Conservation (phyloP, 345 rosid species). For the Litchi chinensis region DNA sequence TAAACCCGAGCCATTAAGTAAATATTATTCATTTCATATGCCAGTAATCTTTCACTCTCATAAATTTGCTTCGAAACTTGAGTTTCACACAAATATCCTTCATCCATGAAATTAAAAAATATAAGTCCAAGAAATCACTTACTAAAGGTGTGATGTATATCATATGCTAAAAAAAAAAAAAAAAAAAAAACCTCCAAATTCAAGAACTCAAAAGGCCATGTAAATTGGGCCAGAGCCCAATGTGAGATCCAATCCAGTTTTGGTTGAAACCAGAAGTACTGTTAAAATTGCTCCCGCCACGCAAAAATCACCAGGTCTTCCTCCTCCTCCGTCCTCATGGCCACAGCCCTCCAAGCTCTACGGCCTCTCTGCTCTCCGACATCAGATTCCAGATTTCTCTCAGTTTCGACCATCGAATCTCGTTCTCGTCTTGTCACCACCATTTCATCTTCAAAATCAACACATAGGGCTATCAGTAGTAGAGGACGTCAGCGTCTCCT, state of each 20-base stretch:
- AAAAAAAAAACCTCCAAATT: too few species aligned
- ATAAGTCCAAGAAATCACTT: too few species aligned
- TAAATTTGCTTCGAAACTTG: too few species aligned
- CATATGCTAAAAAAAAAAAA: too few species aligned
- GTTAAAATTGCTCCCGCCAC: constrained; percentile 11
- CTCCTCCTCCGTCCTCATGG: constrained; percentile 24
- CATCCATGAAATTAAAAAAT: too few species aligned
- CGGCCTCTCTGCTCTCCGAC: constrained; percentile 22
- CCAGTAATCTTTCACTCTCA: too few species aligned
- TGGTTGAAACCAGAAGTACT: background rate
- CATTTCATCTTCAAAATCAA: constrained; percentile 1
- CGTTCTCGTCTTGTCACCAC: background rate
- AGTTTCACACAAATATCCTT: too few species aligned
- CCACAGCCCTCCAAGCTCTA: constrained; percentile 29
- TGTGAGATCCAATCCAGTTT: background rate
- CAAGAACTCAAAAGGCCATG: background rate
- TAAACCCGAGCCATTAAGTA: too few species aligned
- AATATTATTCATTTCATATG: too few species aligned
- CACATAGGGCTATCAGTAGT: background rate
- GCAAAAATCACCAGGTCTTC: constrained; percentile 28
- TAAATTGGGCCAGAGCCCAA: background rate
- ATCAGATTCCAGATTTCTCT: constrained; percentile 7
- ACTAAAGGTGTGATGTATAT: too few species aligned
- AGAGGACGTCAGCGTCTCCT: constrained; percentile 28
- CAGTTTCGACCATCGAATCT: constrained; percentile 7